These are phyloP conservation scores for Torrubiella hemipterigena DNA, from an alignment of 2,329 filamentous ascomycete genomes.

Conservation along the genomic window DNA sequence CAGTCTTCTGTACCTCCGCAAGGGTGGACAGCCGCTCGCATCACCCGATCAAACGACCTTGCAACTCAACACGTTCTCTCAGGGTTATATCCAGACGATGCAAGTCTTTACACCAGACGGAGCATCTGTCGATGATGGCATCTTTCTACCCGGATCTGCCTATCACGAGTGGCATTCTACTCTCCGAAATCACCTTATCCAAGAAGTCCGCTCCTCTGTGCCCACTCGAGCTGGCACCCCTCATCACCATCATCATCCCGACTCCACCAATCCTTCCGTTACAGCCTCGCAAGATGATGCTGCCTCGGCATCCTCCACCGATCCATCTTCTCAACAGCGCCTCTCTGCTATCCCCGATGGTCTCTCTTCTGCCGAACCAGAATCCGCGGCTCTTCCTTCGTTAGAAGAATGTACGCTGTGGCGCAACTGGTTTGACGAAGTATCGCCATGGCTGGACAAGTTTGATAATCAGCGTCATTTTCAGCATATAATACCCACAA, in stretches of 20 bases:
- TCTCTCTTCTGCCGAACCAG: no score
- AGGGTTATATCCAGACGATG: constrained; percentile 3
- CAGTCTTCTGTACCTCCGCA: constrained; percentile 21
- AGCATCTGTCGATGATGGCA: constrained; percentile 21
- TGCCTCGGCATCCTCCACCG: constrained; percentile 1
- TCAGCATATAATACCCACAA: constrained; percentile 31
- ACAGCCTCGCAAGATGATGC: neutral
- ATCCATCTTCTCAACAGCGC: neutral
- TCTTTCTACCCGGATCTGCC: constrained; percentile 33
- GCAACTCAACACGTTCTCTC: constrained; percentile 14
- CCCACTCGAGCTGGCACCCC: constrained; percentile 16
- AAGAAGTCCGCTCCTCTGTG: constrained; percentile 26
- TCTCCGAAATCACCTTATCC: constrained; percentile 29
- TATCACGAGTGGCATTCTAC: constrained; percentile 34
- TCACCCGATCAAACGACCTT: no score
- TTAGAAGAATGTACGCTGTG: constrained; percentile 22
- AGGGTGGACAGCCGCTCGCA: constrained; percentile 15
- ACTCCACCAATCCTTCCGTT: neutral
- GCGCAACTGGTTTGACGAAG: constrained; percentile 29
- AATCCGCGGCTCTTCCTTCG: no score
- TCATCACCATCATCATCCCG: neutral
- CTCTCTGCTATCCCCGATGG: no score
- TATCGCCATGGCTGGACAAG: constrained; percentile 37
- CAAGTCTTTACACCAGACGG: constrained; percentile 20
- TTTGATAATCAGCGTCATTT: constrained; percentile 38